phyloP scores from a whole-genome alignment of 805 yeast species.

The Lipomyces anomalus region DNA sequence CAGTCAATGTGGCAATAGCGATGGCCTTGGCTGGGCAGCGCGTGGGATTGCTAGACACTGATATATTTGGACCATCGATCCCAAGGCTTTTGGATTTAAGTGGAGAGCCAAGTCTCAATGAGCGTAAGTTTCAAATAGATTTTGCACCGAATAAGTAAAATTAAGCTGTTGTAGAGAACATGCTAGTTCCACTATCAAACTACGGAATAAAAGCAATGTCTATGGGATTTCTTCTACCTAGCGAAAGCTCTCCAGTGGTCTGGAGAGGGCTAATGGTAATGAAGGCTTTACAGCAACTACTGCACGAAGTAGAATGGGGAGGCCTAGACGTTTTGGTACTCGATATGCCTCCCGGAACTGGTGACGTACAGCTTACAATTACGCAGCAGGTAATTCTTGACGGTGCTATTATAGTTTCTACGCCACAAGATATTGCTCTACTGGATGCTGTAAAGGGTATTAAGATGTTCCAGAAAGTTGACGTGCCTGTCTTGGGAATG shows the following conservation, averaged over 20 bases:
- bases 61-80: constrained; percentile 78
- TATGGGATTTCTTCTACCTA: constrained; percentile 72
- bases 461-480: constrained; percentile 66
- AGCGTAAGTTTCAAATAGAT: too few relatives aligned
- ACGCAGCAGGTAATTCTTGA: constrained; percentile 70
- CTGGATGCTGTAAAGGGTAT: constrained; percentile 77
- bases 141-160: too few relatives aligned
- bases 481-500: constrained; percentile 66
- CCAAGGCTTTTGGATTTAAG: constrained; percentile 72
- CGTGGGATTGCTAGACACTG: constrained; percentile 72
- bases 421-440: constrained; percentile 81
- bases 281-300: constrained; percentile 78
- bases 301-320: constrained; percentile 77
- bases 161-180: too few relatives aligned
- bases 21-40: constrained; percentile 48
- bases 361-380: constrained; percentile 79
- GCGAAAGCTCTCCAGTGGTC: constrained; percentile 62
- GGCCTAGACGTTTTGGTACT: constrained; percentile 60
- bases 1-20: constrained; percentile 61
- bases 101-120: constrained; percentile 54
- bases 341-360: constrained; percentile 91
- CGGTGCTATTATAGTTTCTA: constrained; percentile 77
- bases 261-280: constrained; percentile 87
- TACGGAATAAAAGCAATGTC: constrained; percentile 82
- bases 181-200: constrained; percentile 59